A percentile compares a stretch with the other conserved stretches of the same genome.
phyloP scores from a whole-genome alignment of 495 filamentous ascomycete species.

The Aspergillus wentii region DNA sequence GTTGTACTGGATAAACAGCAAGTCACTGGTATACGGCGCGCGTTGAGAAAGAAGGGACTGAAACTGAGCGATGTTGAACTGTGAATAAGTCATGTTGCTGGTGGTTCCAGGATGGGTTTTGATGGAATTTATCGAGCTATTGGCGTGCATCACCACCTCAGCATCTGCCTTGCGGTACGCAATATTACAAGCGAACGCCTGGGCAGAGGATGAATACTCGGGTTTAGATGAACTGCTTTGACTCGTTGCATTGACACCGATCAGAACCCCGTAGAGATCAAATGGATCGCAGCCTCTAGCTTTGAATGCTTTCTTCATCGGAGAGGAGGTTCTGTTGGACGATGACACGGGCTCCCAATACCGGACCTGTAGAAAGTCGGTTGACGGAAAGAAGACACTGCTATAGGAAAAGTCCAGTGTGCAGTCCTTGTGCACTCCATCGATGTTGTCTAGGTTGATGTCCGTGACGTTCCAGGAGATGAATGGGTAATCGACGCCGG shows the following conservation, averaged over 20 bases:
- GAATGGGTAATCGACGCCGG: conserved; percentile 8
- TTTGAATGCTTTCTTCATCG: conserved; percentile 19
- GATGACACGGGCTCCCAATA: conserved; percentile 35
- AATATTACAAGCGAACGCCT: conserved; percentile 33
- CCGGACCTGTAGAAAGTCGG: conserved; percentile 33
- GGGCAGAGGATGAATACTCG: conserved; percentile 22
- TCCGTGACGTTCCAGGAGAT: conserved; percentile 30
- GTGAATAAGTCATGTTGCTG: conserved; percentile 10
- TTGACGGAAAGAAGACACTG: conserved; percentile 25
- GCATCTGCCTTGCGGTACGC: conserved; percentile 28
- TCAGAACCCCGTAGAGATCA: conserved; percentile 35
- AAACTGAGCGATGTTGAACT: conserved; percentile 34
- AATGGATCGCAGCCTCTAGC: conserved; percentile 26
- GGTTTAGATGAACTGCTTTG: conserved; percentile 4
- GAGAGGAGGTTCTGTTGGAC: conserved; percentile 5
- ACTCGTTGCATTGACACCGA: conserved; percentile 28
- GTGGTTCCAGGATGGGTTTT: conserved; percentile 15
- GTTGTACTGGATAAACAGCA: conserved; percentile 31
- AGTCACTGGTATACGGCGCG: conserved; percentile 36
- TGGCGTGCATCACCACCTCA: conserved; percentile 32
- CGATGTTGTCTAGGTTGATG: conserved; percentile 14
- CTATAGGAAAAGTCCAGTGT: conserved; percentile 29
- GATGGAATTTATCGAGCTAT: conserved; percentile 33
- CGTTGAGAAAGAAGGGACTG: conserved; percentile 29
- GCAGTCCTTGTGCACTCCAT: conserved; percentile 16